Conservation (phyloP, 2,329 filamentous ascomycete species). For the Curvularia sp. region DNA sequence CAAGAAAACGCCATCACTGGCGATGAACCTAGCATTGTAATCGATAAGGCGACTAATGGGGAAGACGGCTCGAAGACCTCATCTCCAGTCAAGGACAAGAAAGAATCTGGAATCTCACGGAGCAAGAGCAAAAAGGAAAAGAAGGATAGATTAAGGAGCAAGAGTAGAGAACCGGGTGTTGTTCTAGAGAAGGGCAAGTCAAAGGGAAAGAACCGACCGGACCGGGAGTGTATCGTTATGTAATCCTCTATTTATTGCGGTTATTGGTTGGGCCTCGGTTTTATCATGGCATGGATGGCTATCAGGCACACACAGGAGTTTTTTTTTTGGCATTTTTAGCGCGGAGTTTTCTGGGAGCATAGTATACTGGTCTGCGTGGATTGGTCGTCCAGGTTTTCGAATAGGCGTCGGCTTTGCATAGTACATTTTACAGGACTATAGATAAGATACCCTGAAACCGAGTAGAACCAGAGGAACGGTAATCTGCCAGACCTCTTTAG, state of each 20-base stretch:
- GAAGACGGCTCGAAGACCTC: constrained; percentile 23
- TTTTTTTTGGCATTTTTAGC: constrained; percentile 27
- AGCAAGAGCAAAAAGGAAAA: constrained; percentile 45
- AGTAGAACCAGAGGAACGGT: constrained; percentile 6
- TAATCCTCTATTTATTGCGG: constrained; percentile 32
- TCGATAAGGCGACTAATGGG: constrained; percentile 28
- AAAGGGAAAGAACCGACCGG: constrained; percentile 46
- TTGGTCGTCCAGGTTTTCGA: not conserved
- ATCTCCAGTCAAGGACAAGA: constrained; percentile 35
- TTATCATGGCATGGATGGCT: constrained; percentile 9
- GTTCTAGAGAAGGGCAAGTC: constrained; percentile 35
- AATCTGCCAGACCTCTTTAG: not conserved
- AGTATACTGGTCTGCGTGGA: constrained; percentile 7
- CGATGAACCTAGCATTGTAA: constrained; percentile 41
- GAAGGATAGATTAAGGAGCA: constrained; percentile 46
- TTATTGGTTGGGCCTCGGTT: constrained; percentile 4
- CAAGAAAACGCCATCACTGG: constrained; percentile 21
- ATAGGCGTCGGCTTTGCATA: constrained; percentile 3
- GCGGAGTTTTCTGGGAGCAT: constrained; percentile 29
- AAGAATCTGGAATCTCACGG: constrained; percentile 29
- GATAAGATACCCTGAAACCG: constrained; percentile 35
- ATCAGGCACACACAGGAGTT: constrained; percentile 5
- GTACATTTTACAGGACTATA: constrained; percentile 19
- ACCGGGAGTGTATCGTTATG: constrained; percentile 56
- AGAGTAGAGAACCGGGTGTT: constrained; percentile 51